Evolutionary conservation across 2,329 filamentous ascomycete species (phyloP).

Genomic region (Ophiosphaerella herpotricha): DNA sequence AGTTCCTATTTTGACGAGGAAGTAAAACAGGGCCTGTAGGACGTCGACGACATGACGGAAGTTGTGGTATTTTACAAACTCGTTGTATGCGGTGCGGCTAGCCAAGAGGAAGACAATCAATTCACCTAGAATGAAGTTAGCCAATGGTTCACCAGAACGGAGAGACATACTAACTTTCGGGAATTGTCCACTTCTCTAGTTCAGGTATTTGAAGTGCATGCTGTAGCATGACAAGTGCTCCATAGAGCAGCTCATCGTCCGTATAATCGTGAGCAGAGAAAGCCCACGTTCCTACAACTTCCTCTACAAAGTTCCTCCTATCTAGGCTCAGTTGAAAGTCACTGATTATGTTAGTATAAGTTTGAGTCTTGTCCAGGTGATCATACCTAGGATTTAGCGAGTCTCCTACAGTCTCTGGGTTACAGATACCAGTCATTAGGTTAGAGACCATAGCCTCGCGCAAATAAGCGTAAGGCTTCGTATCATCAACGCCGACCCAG

Average conservation of each 20-base stretch:
- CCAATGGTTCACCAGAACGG: background rate
- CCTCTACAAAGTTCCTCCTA: conserved; percentile 67
- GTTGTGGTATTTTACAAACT: conserved; percentile 96
- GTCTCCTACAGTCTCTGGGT: conserved; percentile 65
- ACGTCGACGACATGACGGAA: conserved; percentile 98
- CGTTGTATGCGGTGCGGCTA: conserved; percentile 92
- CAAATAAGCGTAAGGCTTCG: conserved; percentile 86
- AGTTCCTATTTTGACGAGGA: conserved; percentile 78
- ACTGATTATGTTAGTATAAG: conserved; percentile 41
- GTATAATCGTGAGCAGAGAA: conserved; percentile 89
- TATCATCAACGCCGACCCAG: conserved; percentile 86
- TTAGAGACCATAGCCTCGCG: conserved; percentile 92
- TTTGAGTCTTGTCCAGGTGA: background rate
- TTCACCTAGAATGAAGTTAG: conserved; percentile 62
- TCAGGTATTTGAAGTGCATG: conserved; percentile 84
- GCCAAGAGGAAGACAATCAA: conserved; percentile 84
- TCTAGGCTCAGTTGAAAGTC: conserved; percentile 70
- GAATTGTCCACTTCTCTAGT: conserved; percentile 78
- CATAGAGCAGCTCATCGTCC: conserved; percentile 88
- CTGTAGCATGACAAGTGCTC: conserved; percentile 84
- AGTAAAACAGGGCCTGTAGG: conserved; percentile 88
- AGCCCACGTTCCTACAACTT: conserved; percentile 76
- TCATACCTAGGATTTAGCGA: conserved; percentile 65
- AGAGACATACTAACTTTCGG: conserved; percentile 66
- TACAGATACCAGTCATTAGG: conserved; percentile 88